A percentile compares a stretch with the other conserved stretches of the same genome.
Evolutionary conservation across 2,329 filamentous ascomycete species (phyloP).

Genomic region (Herpotrichia juniperi): DNA sequence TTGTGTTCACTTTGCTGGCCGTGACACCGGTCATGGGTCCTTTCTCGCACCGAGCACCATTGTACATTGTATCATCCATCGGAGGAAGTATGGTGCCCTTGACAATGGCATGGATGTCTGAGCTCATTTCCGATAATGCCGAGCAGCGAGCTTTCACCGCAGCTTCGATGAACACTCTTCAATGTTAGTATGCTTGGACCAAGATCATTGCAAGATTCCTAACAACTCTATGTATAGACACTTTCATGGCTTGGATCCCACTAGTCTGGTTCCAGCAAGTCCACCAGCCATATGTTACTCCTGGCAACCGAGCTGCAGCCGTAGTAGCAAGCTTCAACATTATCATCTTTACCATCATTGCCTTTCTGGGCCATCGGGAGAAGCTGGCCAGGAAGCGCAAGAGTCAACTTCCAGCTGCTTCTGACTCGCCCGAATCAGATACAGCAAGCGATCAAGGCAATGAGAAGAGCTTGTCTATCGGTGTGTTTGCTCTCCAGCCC

Average conservation of each 20-base stretch:
- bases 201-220: not conserved
- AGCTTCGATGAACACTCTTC: slow-evolving; percentile 14
- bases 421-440: not conserved
- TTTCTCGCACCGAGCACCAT: slow-evolving; percentile 19
- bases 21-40: slow-evolving; percentile 21
- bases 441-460: not conserved
- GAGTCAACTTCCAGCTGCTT: not conserved
- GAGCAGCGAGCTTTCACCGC: slow-evolving; percentile 17
- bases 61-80: slow-evolving; percentile 20
- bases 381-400: slow-evolving; percentile 13
- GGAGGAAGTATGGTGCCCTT: slow-evolving; percentile 18
- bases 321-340: slow-evolving; percentile 18
- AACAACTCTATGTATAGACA: slow-evolving; percentile 9
- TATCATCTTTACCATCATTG: slow-evolving; percentile 15
- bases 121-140: slow-evolving; percentile 15
- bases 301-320: slow-evolving; percentile 17
- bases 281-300: slow-evolving; percentile 17
- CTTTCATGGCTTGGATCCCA: slow-evolving; percentile 17
- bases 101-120: slow-evolving; percentile 22
- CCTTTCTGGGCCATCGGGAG: slow-evolving; percentile 12
- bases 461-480: not conserved
- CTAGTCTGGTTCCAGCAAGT: slow-evolving; percentile 21
- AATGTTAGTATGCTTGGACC: slow-evolving; percentile 6
- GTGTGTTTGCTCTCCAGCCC: not conserved
- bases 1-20: slow-evolving; percentile 24